Evolutionary conservation across 2,329 filamentous ascomycete species (phyloP).

Genomic region (Amauroascus verrucosus): DNA sequence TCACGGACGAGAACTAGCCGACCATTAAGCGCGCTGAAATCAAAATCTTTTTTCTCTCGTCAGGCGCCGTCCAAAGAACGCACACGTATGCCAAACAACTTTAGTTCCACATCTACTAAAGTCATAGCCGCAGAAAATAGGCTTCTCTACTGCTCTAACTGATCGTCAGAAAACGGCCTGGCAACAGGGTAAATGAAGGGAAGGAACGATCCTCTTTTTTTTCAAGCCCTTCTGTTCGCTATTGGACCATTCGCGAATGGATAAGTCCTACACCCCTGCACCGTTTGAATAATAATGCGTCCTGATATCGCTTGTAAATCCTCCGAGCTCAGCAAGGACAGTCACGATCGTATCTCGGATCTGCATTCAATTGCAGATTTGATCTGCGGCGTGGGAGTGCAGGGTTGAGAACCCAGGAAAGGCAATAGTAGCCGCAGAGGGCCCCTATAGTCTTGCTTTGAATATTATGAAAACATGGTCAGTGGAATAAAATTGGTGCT

Average conservation of each 20-base stretch:
- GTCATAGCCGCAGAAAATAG: neutral
- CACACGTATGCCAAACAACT: neutral
- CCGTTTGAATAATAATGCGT: neutral
- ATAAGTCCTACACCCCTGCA: neutral
- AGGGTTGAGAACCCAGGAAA: neutral
- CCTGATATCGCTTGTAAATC: neutral
- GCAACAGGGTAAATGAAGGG: neutral
- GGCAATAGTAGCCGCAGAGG: neutral
- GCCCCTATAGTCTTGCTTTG: neutral
- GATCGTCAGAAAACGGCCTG: neutral
- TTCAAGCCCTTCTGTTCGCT: too few species aligned
- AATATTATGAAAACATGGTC: neutral
- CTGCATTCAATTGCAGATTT: neutral
- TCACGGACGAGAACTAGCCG: slow-evolving; percentile 5
- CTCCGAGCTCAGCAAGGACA: neutral
- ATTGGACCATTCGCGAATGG: neutral
- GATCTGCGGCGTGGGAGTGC: slow-evolving; percentile 1
- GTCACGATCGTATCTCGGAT: neutral
- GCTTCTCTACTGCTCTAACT: neutral
- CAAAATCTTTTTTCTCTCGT: neutral
- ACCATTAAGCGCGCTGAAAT: slow-evolving; percentile 9
- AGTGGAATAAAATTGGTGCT: neutral
- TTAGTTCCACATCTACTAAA: too few species aligned
- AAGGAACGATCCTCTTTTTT: neutral
- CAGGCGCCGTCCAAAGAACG: neutral